A percentile compares a stretch with the other conserved stretches of the same genome.
Evolutionary conservation across 2,329 filamentous ascomycete genomes (phyloP).

Genomic region (Fusarium sp.): DNA sequence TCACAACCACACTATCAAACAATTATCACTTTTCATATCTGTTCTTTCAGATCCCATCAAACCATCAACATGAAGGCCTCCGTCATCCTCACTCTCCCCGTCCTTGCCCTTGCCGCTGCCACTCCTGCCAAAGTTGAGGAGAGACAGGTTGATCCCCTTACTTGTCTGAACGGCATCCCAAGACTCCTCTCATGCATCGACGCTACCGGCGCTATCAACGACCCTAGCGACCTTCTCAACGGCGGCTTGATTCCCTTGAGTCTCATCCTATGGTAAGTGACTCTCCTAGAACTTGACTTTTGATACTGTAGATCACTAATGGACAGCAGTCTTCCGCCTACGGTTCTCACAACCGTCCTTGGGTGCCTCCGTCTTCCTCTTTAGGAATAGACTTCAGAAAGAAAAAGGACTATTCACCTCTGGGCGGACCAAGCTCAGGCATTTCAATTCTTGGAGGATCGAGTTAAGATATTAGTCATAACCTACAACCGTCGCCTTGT

Average conservation of each 20-base stretch:
- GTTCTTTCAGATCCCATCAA: neutral
- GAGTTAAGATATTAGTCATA: neutral
- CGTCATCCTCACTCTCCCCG: constrained; percentile 13
- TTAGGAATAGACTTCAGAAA: neutral
- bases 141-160: neutral
- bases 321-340: accelerated
- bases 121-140: constrained; percentile 7
- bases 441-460: neutral
- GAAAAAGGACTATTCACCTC: accelerated
- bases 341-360: accelerated
- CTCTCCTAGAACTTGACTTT: too few species aligned
- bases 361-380: accelerated
- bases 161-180: accelerated
- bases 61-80: constrained; percentile 22
- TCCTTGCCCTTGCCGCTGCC: constrained; percentile 18
- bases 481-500: neutral
- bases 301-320: accelerated
- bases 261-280: neutral
- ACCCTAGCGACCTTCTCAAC: too few species aligned
- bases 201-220: too few species aligned
- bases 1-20: neutral
- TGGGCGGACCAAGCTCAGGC: too few species aligned
- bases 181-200: accelerated
- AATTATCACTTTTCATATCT: neutral
- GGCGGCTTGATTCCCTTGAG: too few species aligned